Base-by-base conservation (phyloP, 345 rosid genomes). In the Eucalyptus sp. region DNA sequence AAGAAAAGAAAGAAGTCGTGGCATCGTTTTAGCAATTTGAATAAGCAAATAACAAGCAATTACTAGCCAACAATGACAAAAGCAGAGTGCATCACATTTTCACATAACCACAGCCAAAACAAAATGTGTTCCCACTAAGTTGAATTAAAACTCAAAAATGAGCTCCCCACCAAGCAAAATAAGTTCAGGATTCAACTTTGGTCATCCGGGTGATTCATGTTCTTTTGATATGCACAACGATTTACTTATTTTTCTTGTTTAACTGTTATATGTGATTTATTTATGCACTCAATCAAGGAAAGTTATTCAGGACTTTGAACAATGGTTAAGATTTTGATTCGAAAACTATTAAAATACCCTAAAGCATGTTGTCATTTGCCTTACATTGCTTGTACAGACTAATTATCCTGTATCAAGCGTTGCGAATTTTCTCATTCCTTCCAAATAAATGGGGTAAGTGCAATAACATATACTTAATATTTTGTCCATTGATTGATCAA, bases 251-350 rank as follows among this genome's bases (percentile, higher is more conserved):
- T 60, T 60, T 10, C 31, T 5, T 60, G 13, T 25, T 0, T 0
- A 27, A 60, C 0, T 25, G 14, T 60, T 9, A 10, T 58, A 58
- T 0, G 0, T 58, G 66, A 58, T 58, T 58, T 25, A 60, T 60
- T 12, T 60, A 11, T 27, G 1, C 6, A 7, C n/a, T 10, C 0
- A 5, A 58, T 1, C 6, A 58, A 58, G 0, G 1, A 51, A 17
- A 17, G 8, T 51, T 51, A 60, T 60, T 25, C 3, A 1, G 4
- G 14, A 60, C n/a, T 60, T 25, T 3, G 2, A 60, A 60, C 15
- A 0, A 27, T 60, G 4, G 31, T 60, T 60, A 0, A 60, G 31
- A 60, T 11, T 60, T 60, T 27, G 66, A 25, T 5, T 3, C 2
- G 0, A 60, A 60, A 60, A 60, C 15, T 60, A 25, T 60, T 25